Conservation (phyloP, 495 filamentous ascomycete species). For the Aspergillus heteromorphus region DNA sequence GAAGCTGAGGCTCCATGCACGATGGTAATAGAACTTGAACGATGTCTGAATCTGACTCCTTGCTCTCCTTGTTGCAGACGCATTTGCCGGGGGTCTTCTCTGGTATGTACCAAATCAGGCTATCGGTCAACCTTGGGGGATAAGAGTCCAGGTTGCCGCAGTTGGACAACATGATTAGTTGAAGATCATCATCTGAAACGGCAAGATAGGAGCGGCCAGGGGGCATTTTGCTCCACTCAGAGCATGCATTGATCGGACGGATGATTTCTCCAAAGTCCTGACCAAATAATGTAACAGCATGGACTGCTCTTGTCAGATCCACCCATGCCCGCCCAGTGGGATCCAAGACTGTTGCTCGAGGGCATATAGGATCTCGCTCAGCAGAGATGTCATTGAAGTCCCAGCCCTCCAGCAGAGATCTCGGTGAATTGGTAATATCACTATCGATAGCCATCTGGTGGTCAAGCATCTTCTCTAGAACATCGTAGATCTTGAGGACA, state of each 20-base stretch:
- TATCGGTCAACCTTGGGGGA: conserved; percentile 13
- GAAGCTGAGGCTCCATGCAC: too few relatives aligned
- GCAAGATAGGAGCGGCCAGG: conserved; percentile 23
- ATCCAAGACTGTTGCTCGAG: conserved; percentile 19
- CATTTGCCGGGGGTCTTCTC: conserved; percentile 7
- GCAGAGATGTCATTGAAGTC: conserved; percentile 28
- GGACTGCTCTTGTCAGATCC: conserved; percentile 26
- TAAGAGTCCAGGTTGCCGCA: conserved; percentile 8
- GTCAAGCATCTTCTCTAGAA: too few relatives aligned
- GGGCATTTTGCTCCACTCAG: conserved; percentile 17
- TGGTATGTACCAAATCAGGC: conserved; percentile 13
- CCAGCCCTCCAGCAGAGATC: conserved; percentile 26
- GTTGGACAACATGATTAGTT: conserved; percentile 15
- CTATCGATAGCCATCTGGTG: too few relatives aligned
- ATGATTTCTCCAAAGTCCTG: conserved; percentile 31
- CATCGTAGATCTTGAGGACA: too few relatives aligned
- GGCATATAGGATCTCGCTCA: conserved; percentile 17
- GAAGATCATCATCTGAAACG: conserved; percentile 17
- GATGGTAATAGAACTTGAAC: too few relatives aligned
- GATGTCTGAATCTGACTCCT: too few relatives aligned
- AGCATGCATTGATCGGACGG: conserved; percentile 7
- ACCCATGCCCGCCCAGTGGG: conserved; percentile 28
- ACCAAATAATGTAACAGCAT: conserved; percentile 31
- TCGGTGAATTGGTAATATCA: too few relatives aligned
- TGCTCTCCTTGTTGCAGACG: too few relatives aligned